Percentiles rank a stretch among this genome's conserved stretches.
phyloP scores from a whole-genome alignment of 306 rosid genomes.

The Dalbergia cochinchinensis region DNA sequence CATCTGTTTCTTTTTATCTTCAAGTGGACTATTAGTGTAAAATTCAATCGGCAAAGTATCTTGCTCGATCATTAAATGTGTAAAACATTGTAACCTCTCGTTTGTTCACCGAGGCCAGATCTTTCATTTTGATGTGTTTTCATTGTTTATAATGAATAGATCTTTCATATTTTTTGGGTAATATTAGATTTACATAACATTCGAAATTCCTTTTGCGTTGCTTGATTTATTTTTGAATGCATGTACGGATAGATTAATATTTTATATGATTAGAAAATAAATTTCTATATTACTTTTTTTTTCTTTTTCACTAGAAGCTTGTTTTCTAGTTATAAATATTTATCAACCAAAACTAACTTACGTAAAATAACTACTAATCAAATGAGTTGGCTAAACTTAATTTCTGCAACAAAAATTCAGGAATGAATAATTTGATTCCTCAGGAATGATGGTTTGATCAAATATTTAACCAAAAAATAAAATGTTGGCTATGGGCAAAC shows the following conservation, averaged over 20 bases:
- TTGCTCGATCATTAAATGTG: background rate
- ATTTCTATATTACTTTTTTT: background rate
- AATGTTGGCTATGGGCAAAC: no score
- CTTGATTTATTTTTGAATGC: background rate
- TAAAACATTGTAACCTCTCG: background rate
- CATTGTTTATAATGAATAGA: background rate
- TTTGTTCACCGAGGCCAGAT: background rate
- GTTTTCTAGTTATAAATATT: background rate
- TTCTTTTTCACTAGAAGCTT: background rate
- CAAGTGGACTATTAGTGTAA: background rate
- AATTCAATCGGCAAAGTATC: no score
- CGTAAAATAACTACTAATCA: background rate
- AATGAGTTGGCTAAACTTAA: background rate
- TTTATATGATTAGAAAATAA: background rate
- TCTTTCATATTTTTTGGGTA: background rate
- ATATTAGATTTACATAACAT: background rate
- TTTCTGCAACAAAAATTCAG: no score
- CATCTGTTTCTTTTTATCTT: background rate
- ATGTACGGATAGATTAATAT: background rate
- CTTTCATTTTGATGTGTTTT: background rate
- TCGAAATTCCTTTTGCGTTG: background rate
- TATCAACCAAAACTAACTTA: background rate
- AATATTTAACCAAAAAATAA: no score
- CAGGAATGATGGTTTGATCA: background rate
- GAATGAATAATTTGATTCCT: conserved; percentile 17